These are phyloP conservation scores for Coemansia asiatica DNA, from an alignment of 192 early-diverging fungal species.

Conservation along the genomic window DNA sequence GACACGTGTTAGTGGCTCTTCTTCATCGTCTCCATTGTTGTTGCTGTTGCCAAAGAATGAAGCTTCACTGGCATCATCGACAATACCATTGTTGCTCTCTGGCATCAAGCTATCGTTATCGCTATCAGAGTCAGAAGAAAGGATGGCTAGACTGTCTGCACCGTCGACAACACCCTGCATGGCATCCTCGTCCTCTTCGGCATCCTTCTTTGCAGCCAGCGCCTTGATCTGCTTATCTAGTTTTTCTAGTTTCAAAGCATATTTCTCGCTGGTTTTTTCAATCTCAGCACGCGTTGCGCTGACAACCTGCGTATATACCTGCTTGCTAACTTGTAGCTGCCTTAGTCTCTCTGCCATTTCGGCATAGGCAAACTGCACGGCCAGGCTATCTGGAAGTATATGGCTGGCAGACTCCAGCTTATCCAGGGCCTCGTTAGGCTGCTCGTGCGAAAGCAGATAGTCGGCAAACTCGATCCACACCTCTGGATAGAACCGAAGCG, in stretches of 20 bases:
- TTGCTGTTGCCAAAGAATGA: slow-evolving; percentile 4
- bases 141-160: background rate
- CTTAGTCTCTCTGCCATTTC: slow-evolving; percentile 68
- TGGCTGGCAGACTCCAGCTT: slow-evolving; percentile 35
- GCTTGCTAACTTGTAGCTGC: slow-evolving; percentile 57
- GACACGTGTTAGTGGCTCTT: background rate
- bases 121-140: slow-evolving; percentile 25
- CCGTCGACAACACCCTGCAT: slow-evolving; percentile 15
- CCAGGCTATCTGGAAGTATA: slow-evolving; percentile 53
- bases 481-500: slow-evolving; percentile 83
- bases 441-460: slow-evolving; percentile 25
- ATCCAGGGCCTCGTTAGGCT: slow-evolving; percentile 27
- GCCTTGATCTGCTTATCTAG: slow-evolving; percentile 39
- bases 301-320: slow-evolving; percentile 57
- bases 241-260: slow-evolving; percentile 28
- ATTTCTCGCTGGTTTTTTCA: slow-evolving; percentile 16
- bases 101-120: slow-evolving; percentile 27
- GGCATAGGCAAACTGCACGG: slow-evolving; percentile 73
- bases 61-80: slow-evolving; percentile 52
- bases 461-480: slow-evolving; percentile 68
- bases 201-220: background rate
- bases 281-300: slow-evolving; percentile 19
- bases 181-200: slow-evolving; percentile 3
- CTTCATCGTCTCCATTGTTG: too few relatives aligned
- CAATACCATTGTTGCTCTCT: slow-evolving; percentile 48